Percentiles rank a stretch among this genome's conserved stretches.
phyloP scores from a whole-genome alignment of 1,284 basidiomycete species.

The Takashimella tepidaria region DNA sequence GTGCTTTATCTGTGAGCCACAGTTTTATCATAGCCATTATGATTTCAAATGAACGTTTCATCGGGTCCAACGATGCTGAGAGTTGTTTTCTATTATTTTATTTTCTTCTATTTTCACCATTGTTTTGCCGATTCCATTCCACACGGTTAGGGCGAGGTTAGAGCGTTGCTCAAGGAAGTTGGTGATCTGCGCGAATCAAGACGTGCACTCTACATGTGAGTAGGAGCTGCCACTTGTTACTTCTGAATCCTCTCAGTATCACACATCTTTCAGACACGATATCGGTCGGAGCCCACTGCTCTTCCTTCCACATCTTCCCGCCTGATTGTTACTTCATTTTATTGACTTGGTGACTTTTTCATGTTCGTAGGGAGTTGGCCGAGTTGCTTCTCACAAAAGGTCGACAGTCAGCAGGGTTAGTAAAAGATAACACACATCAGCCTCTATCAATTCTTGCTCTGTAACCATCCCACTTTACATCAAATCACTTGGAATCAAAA shows the following conservation, averaged over 20 bases:
- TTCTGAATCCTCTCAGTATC: too few relatives aligned
- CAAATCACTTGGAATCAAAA: neutral
- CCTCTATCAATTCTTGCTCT: too few relatives aligned
- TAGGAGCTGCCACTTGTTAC: slow-evolving; percentile 3
- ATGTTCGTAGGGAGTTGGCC: slow-evolving; percentile 35
- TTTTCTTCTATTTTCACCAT: neutral
- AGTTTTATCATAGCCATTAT: too few relatives aligned
- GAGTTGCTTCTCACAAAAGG: slow-evolving; percentile 47
- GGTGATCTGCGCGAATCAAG: slow-evolving; percentile 44
- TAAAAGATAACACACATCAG: neutral
- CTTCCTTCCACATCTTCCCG: too few relatives aligned
- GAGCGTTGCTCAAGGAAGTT: slow-evolving; percentile 45
- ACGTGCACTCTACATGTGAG: slow-evolving; percentile 46
- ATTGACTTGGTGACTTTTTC: too few relatives aligned
- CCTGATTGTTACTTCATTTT: too few relatives aligned
- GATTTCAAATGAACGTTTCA: too few relatives aligned
- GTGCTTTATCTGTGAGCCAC: slow-evolving; percentile 41
- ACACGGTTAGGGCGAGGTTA: slow-evolving; percentile 36
- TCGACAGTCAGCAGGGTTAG: slow-evolving; percentile 41
- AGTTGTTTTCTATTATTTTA: neutral
- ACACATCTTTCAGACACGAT: too few relatives aligned
- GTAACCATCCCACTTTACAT: too few relatives aligned
- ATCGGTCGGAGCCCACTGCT: too few relatives aligned
- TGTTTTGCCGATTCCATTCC: neutral
- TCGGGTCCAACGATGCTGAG: neutral